Evolutionary conservation across 2,329 filamentous ascomycete species (phyloP).

Genomic region (Cladosporium phlei): DNA sequence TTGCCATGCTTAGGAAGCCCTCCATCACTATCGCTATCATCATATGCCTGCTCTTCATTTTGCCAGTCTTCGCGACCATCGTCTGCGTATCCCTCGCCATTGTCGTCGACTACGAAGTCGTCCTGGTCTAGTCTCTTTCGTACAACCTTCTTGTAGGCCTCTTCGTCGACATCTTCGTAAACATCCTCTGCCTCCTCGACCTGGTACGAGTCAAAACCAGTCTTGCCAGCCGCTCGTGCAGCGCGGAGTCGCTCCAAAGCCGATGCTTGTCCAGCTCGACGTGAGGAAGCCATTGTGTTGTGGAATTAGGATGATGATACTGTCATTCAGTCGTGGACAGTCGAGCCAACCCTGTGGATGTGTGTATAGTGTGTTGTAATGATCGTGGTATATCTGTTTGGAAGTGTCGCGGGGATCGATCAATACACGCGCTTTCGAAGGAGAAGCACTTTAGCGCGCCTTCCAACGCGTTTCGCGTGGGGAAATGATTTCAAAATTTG

Average conservation of each 20-base stretch:
- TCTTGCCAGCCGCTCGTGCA: slow-evolving; percentile 84
- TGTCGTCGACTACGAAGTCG: slow-evolving; percentile 98
- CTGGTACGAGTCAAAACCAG: slow-evolving; percentile 80
- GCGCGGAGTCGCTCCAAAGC: slow-evolving; percentile 79
- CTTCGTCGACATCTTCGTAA: slow-evolving; percentile 95
- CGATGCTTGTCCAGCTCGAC: too few species aligned
- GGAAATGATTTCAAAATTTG: too few species aligned
- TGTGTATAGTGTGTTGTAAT: neutral
- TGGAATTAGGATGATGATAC: neutral
- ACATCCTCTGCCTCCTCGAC: slow-evolving; percentile 77
- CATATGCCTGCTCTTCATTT: slow-evolving; percentile 58
- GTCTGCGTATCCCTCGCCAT: slow-evolving; percentile 93
- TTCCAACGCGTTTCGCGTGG: too few species aligned
- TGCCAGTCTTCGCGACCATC: slow-evolving; percentile 96
- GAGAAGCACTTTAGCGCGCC: too few species aligned
- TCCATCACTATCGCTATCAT: slow-evolving; percentile 73
- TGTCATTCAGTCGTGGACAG: neutral
- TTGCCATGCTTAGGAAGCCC: slow-evolving; percentile 56
- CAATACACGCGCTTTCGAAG: too few species aligned
- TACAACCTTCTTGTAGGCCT: slow-evolving; percentile 94
- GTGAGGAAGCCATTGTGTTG: slow-evolving; percentile 27
- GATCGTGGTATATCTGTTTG: neutral
- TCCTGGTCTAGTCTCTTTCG: slow-evolving; percentile 83
- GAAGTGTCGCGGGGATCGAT: too few species aligned
- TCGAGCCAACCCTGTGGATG: too few species aligned